phyloP scores from a whole-genome alignment of 495 filamentous ascomycete genomes.

The Barbatosphaeria neglecta region DNA sequence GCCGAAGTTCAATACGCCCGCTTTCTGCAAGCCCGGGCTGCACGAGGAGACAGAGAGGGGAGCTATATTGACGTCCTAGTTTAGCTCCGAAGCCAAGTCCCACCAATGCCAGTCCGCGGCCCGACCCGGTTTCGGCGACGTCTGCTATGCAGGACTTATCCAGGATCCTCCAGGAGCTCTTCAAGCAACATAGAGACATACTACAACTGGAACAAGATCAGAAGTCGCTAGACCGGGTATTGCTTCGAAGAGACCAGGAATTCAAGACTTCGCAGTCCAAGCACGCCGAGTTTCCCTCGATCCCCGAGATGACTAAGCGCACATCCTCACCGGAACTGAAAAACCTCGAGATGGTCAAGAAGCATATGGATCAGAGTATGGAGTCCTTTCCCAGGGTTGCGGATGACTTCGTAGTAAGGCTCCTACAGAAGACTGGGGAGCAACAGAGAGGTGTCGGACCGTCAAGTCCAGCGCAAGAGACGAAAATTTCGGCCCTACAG shows the following conservation, averaged over 20 bases:
- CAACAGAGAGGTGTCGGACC: neutral
- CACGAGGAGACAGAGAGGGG: neutral
- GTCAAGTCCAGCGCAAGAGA: neutral
- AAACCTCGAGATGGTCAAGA: neutral
- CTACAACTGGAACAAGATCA: neutral
- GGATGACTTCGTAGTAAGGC: neutral
- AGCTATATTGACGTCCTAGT: neutral
- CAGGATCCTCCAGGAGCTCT: neutral
- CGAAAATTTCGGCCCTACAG: neutral
- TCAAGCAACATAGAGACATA: neutral
- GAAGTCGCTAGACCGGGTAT: conserved; percentile 4
- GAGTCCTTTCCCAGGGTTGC: neutral
- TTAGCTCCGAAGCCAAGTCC: neutral
- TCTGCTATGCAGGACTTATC: neutral
- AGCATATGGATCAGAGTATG: neutral
- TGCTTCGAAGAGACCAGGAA: conserved; percentile 8
- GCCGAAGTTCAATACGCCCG: too few relatives aligned
- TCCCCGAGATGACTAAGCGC: conserved; percentile 16
- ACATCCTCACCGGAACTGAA: conserved; percentile 2
- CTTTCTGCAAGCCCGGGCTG: neutral
- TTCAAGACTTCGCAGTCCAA: conserved; percentile 11
- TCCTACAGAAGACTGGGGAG: neutral
- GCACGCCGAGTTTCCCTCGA: conserved; percentile 17
- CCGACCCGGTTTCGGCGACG: neutral
- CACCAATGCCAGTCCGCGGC: neutral